A percentile compares a stretch with the other conserved stretches of the same genome.
Conservation (phyloP, 1,139 yeast genomes). For the Blastobotrys ciferrii region DNA sequence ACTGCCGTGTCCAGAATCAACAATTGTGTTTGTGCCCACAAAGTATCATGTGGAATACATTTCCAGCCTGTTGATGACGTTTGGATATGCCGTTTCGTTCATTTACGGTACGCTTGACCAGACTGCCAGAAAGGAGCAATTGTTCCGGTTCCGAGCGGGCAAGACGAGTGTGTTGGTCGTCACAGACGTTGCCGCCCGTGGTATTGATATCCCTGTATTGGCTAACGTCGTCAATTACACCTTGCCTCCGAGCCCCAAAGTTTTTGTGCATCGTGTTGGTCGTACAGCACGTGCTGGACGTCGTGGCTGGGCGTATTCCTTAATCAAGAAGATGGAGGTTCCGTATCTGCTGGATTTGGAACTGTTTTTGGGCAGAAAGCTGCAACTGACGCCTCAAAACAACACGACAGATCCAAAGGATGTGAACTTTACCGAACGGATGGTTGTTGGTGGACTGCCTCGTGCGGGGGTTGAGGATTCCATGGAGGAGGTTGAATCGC, state of each 20-base stretch:
- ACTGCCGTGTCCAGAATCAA: slow-evolving; percentile 79
- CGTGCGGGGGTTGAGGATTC: slow-evolving; percentile 65
- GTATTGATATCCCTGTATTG: slow-evolving; percentile 95
- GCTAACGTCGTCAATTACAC: slow-evolving; percentile 92
- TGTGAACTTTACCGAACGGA: slow-evolving; percentile 68
- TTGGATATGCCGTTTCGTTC: slow-evolving; percentile 84
- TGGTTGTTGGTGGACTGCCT: slow-evolving; percentile 83
- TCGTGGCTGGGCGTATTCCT: slow-evolving; percentile 95
- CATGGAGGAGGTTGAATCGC: slow-evolving; percentile 67
- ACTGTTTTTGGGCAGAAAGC: slow-evolving; percentile 80
- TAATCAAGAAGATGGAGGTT: slow-evolving; percentile 79
- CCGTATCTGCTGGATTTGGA: slow-evolving; percentile 91
- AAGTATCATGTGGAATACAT: slow-evolving; percentile 96
- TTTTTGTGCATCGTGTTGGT: slow-evolving; percentile 96
- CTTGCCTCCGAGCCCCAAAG: slow-evolving; percentile 87
- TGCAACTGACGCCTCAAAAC: slow-evolving; percentile 48
- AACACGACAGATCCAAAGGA: slow-evolving; percentile 36
- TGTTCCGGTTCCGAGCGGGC: slow-evolving; percentile 81
- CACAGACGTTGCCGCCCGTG: slow-evolving; percentile 99
- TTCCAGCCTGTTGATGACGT: slow-evolving; percentile 61
- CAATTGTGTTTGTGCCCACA: slow-evolving; percentile 93
- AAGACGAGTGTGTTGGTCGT: slow-evolving; percentile 82
- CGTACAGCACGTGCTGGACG: slow-evolving; percentile 99
- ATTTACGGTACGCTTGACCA: slow-evolving; percentile 95
- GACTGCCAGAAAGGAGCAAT: slow-evolving; percentile 87